Conservation (phyloP, 257 asterid genomes). For the Penstemon davidsonii region DNA sequence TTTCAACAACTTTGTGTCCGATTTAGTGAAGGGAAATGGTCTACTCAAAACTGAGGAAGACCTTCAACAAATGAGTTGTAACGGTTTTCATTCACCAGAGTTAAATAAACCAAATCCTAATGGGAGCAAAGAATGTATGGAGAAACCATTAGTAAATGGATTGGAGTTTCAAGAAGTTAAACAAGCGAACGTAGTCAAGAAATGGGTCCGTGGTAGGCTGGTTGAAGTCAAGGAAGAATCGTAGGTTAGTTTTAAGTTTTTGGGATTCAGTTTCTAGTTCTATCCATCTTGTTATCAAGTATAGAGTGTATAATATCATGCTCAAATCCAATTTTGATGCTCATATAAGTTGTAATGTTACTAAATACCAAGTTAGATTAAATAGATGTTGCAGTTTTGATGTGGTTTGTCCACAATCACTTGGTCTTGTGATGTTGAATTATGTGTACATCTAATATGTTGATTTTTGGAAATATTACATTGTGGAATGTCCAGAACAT, state of each 20-base stretch:
- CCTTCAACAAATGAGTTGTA: constrained; percentile 26
- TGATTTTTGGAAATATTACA: no score
- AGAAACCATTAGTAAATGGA: constrained; percentile 29
- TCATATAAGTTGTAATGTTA: constrained; percentile 8
- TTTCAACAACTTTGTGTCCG: constrained; percentile 31
- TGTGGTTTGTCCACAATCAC: background rate
- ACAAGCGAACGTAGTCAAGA: constrained; percentile 40
- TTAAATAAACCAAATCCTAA: constrained; percentile 33
- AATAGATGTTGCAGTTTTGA: background rate
- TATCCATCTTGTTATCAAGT: constrained; percentile 31
- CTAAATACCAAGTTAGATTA: constrained; percentile 7
- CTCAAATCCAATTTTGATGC: constrained; percentile 30
- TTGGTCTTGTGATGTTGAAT: no score
- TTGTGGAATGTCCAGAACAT: no score
- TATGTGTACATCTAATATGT: no score
- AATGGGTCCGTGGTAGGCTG: constrained; percentile 90
- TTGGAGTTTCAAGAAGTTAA: constrained; percentile 16
- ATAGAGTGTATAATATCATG: constrained; percentile 31
- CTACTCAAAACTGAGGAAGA: constrained; percentile 31
- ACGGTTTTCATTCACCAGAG: constrained; percentile 28
- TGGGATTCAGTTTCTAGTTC: constrained; percentile 18
- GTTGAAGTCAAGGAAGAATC: constrained; percentile 59
- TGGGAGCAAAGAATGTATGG: constrained; percentile 24
- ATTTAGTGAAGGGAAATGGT: constrained; percentile 40
- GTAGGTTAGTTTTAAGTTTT: constrained; percentile 42